Base-by-base conservation (phyloP, 1,284 basidiomycete species). In the Sanguinoderma infundibulare region DNA sequence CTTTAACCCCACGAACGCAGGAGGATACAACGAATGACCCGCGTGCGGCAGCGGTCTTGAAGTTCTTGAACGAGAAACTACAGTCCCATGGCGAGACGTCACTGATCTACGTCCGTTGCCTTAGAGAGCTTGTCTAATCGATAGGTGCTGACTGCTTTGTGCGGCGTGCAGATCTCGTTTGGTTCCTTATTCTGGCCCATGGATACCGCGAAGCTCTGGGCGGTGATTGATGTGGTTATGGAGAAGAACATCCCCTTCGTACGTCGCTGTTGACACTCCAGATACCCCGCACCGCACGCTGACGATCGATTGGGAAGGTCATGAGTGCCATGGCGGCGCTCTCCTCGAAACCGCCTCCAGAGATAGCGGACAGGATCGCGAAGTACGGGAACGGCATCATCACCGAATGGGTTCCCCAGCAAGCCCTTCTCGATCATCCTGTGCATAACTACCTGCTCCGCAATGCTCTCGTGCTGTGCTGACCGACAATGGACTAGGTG, bases 1-100 rank as follows among this genome's bases (percentile, higher is more conserved):
- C 65, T 10, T 42, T 67, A 6, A 40, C 54, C 6, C 55, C 55
- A 1, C 20, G 35, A 3, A 32, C 56, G 1, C 24, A 49, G 2
- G 12, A 40, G 10, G 55, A 59, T 1, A 35, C 39, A 5, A 9
- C 28, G 28, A 54, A 44, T 44, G 51, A 57, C 32, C 59, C 44
- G 38, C 39, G 52, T 6, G 34, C 34, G n/a, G n/a, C n/a, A n/a
- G n/a, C n/a, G n/a, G n/a, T 4, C 22, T 24, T 3, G 40, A 14
- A 24, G 22, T 12, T 42, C 40, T 42, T 14, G 42, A 26, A 22
- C 14, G 42, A 44, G n/a, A n/a, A n/a, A n/a, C n/a, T n/a, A n/a
- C 24, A 6, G 15, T 20, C 3, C n/a, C n/a, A 40, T 1, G 38
- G 3, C 12, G 42, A 26, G 24, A 26, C 24, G 5, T 24, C 12